Conservation (phyloP, 2,329 filamentous ascomycete species). For the Xylariaceae sp. region DNA sequence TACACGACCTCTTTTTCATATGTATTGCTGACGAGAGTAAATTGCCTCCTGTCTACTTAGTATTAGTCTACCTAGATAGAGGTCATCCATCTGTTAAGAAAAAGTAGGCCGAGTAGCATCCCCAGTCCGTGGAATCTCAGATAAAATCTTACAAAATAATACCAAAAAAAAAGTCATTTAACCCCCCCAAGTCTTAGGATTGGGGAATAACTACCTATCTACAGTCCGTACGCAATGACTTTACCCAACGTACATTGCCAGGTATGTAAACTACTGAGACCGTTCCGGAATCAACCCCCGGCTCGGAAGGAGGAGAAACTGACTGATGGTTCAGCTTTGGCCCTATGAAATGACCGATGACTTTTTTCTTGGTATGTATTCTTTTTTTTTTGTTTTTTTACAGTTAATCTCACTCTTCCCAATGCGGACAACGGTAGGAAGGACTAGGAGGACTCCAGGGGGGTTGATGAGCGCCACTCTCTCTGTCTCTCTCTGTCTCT, state of each 20-base stretch:
- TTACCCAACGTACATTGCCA: too few species aligned
- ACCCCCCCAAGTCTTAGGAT: too few species aligned
- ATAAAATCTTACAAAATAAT: too few species aligned
- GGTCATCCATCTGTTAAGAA: too few species aligned
- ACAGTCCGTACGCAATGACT: background rate
- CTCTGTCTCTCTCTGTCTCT: background rate
- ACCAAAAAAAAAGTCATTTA: too few species aligned
- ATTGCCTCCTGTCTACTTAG: too few species aligned
- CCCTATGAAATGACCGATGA: background rate
- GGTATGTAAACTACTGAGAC: too few species aligned
- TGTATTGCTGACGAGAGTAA: too few species aligned
- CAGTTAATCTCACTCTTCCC: constrained; percentile 3
- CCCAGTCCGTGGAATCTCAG: too few species aligned
- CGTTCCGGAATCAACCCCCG: background rate
- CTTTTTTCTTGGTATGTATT: background rate
- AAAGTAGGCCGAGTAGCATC: too few species aligned
- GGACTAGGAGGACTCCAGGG: constrained; percentile 1
- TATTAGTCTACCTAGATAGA: too few species aligned
- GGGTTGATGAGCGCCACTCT: constrained; percentile 11
- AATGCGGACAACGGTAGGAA: constrained; percentile 8
- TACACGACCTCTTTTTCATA: too few species aligned
- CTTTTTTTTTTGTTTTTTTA: background rate
- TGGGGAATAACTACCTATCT: background rate
- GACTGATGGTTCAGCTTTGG: constrained; percentile 2
- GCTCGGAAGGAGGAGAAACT: background rate